phyloP scores from a whole-genome alignment of 1,284 basidiomycete genomes.

The Bondarzewia mesenterica region DNA sequence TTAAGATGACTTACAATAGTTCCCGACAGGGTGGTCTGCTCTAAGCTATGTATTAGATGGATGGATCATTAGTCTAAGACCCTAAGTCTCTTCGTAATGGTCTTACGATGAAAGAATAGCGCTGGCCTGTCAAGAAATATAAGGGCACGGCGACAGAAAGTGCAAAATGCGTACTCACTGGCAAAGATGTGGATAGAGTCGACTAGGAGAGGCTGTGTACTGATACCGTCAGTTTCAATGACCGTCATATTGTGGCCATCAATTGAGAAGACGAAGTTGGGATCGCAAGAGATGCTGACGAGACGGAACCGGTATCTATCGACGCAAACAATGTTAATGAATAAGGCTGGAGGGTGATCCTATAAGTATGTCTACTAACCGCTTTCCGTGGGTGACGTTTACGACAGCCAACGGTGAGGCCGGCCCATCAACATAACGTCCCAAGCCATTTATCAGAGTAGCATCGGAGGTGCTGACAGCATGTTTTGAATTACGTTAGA shows the following conservation, averaged over 20 bases:
- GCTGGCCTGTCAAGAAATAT: constrained; percentile 20
- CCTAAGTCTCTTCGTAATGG: too few species aligned
- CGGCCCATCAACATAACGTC: constrained; percentile 28
- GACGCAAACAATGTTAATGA: neutral
- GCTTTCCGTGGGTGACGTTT: constrained; percentile 20
- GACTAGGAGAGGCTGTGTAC: constrained; percentile 30
- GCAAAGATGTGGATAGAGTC: constrained; percentile 32
- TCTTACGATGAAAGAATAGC: constrained; percentile 26
- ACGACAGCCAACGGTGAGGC: constrained; percentile 26
- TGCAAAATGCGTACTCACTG: constrained; percentile 11
- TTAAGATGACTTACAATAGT: constrained; percentile 26
- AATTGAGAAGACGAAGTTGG: constrained; percentile 32
- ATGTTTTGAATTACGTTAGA: neutral
- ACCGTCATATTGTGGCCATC: constrained; percentile 39
- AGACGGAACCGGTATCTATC: constrained; percentile 27
- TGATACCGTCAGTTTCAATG: constrained; percentile 46
- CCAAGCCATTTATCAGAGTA: constrained; percentile 40
- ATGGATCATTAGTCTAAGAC: neutral
- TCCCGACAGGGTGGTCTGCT: constrained; percentile 30
- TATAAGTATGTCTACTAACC: constrained; percentile 16
- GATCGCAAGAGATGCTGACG: constrained; percentile 24
- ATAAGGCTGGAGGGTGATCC: neutral
- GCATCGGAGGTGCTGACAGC: constrained; percentile 20
- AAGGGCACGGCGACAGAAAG: neutral
- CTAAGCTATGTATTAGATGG: constrained; percentile 16